Evolutionary conservation across 139 green algal genomes (phyloP).

Genomic region (Picochlorum sp.): DNA sequence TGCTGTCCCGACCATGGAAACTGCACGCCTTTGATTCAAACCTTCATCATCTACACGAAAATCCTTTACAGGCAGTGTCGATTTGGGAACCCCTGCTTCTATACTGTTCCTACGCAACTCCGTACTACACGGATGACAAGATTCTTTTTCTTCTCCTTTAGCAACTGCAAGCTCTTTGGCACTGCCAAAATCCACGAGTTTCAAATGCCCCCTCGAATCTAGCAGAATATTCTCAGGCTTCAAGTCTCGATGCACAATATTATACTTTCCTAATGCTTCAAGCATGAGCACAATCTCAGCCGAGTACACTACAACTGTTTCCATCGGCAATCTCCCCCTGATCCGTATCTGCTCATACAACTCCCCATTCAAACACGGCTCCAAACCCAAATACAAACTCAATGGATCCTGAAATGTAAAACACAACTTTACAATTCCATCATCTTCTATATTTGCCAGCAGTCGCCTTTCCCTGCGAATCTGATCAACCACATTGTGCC

Average conservation of each 20-base stretch:
- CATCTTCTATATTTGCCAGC: slow-evolving; percentile 38
- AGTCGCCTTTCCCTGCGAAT: slow-evolving; percentile 44
- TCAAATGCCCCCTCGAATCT: slow-evolving; percentile 58
- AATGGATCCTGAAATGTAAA: slow-evolving; percentile 56
- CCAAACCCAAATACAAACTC: slow-evolving; percentile 37
- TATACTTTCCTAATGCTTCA: slow-evolving; percentile 32
- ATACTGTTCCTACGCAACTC: neutral
- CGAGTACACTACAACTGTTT: slow-evolving; percentile 40
- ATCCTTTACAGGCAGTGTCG: neutral
- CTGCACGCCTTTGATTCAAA: neutral
- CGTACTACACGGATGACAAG: neutral
- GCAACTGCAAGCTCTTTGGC: slow-evolving; percentile 33
- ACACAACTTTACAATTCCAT: slow-evolving; percentile 40
- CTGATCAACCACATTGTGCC: slow-evolving; percentile 45
- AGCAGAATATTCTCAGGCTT: slow-evolving; percentile 91
- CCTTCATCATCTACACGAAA: neutral
- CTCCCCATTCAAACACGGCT: slow-evolving; percentile 38
- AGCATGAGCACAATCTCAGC: slow-evolving; percentile 77
- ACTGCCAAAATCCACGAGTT: slow-evolving; percentile 89
- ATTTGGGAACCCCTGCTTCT: neutral
- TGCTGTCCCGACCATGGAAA: slow-evolving; percentile 75
- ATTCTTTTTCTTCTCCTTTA: slow-evolving; percentile 2
- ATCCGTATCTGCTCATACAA: slow-evolving; percentile 42
- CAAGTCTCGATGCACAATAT: slow-evolving; percentile 59
- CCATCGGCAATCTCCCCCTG: slow-evolving; percentile 22